Conservation (phyloP, 73 alveolate genomes). For the Paramecium caudatum region DNA sequence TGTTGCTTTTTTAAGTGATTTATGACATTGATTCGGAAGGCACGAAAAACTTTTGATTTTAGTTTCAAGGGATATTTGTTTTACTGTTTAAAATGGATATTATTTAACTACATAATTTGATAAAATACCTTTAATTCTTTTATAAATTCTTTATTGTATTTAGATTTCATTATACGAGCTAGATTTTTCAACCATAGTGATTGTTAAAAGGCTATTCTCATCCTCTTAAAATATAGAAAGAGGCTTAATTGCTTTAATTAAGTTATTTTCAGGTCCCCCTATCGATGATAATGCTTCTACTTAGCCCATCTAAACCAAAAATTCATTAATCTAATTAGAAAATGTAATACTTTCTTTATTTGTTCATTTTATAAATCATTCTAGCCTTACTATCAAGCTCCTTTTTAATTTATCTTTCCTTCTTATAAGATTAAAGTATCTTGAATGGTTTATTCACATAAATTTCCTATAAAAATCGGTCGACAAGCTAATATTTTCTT, state of each 20-base stretch:
- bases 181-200: constrained; percentile 30
- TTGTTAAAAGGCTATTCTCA: neutral
- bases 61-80: constrained; percentile 49
- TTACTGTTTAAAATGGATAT: neutral
- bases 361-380: neutral
- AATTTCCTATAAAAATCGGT: neutral
- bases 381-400: neutral
- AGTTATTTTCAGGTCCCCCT: neutral
- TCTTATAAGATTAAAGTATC: neutral
- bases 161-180: neutral
- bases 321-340: neutral
- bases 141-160: neutral
- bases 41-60: neutral
- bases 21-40: neutral
- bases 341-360: neutral
- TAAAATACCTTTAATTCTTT: constrained; percentile 1
- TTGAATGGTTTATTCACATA: constrained; percentile 20
- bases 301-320: constrained; percentile 25
- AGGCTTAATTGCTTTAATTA: neutral
- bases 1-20: neutral
- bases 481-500: constrained; percentile 5
- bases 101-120: neutral
- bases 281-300: neutral
- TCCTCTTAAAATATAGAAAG: neutral
- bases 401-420: constrained; percentile 8